Evolutionary conservation across 257 asterid genomes (phyloP).

Genomic region (Nicotiana sylvestris): DNA sequence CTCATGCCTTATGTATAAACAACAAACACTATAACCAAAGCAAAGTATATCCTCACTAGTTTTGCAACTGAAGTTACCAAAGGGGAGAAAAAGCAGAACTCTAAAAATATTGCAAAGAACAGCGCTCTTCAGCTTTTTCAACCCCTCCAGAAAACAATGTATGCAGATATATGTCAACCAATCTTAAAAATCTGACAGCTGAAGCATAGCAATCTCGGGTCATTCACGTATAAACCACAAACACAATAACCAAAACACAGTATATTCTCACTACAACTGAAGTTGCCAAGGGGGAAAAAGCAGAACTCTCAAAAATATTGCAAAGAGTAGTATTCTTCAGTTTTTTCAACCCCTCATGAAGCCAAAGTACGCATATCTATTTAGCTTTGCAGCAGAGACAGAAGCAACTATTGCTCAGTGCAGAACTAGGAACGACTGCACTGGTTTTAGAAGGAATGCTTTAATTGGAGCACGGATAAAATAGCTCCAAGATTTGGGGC

Average conservation of each 20-base stretch:
- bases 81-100: not conserved
- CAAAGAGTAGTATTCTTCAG: not conserved
- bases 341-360: not conserved
- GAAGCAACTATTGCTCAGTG: not conserved
- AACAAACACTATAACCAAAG: not conserved
- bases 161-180: not conserved
- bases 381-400: conserved; percentile 1
- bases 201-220: no score
- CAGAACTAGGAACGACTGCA: not conserved
- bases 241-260: not conserved
- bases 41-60: not conserved
- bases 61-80: not conserved
- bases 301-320: not conserved
- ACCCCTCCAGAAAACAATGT: not conserved
- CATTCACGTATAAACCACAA: not conserved
- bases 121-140: not conserved
- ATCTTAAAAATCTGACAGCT: no score
- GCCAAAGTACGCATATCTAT: not conserved
- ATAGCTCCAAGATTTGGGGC: not conserved
- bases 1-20: not conserved
- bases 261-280: not conserved
- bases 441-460: not conserved
- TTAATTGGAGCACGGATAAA: not conserved
- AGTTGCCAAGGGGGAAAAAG: not conserved
- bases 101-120: not conserved